These are phyloP conservation scores for Phytophthora colocasiae DNA, from an alignment of 352 stramenopile genomes.

Conservation along the genomic window DNA sequence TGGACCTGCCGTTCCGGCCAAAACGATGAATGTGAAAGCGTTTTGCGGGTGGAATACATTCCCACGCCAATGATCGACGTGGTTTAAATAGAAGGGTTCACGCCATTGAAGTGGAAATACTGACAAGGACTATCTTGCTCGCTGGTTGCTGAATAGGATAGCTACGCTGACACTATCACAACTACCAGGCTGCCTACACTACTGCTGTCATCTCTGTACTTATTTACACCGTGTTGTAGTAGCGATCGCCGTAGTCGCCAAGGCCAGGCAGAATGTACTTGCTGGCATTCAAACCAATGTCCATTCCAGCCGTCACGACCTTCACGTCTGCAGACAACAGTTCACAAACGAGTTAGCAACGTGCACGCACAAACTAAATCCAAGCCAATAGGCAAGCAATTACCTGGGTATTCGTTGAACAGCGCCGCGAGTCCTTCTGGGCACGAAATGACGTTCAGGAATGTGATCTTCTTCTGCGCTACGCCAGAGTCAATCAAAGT, in stretches of 20 bases:
- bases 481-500: slow-evolving; percentile 89
- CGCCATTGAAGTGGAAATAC: slow-evolving; percentile 19
- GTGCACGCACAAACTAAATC: neutral
- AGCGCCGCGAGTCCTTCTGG: slow-evolving; percentile 90
- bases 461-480: slow-evolving; percentile 91
- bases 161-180: slow-evolving; percentile 8
- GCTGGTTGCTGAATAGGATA: slow-evolving; percentile 2
- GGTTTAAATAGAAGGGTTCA: slow-evolving; percentile 20
- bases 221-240: slow-evolving; percentile 79
- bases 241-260: slow-evolving; percentile 96
- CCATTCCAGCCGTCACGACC: slow-evolving; percentile 84
- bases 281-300: slow-evolving; percentile 91
- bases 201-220: slow-evolving; percentile 1
- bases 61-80: neutral
- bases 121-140: slow-evolving; percentile 15
- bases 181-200: slow-evolving; percentile 15
- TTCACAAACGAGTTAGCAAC: slow-evolving; percentile 7
- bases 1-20: neutral
- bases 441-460: slow-evolving; percentile 95
- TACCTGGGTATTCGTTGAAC: slow-evolving; percentile 76
- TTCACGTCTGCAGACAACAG: slow-evolving; percentile 48
- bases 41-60: slow-evolving; percentile 9
- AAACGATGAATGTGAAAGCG: slow-evolving; percentile 9
- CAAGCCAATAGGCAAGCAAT: neutral
- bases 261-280: slow-evolving; percentile 98